Percentiles rank a stretch among this genome's conserved stretches.
Evolutionary conservation across 768 basidiomycete genomes (phyloP).

Genomic region (Dictyophora rubrovolvata): DNA sequence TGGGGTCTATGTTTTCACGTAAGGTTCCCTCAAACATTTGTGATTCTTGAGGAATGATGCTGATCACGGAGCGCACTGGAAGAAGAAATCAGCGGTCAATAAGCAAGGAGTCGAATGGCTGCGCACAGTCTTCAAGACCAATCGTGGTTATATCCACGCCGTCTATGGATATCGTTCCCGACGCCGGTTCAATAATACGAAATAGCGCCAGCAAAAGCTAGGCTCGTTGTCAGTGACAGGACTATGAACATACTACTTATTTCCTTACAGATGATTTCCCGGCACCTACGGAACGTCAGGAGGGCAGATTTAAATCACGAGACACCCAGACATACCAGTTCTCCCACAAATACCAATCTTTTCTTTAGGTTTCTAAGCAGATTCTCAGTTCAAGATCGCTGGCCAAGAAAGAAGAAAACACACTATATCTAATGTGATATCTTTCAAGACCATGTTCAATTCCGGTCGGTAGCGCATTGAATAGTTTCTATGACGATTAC

Average conservation of each 20-base stretch:
- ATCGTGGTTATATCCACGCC: conserved; percentile 72
- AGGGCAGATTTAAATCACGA: conserved; percentile 14
- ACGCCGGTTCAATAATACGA: conserved; percentile 62
- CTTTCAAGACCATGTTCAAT: conserved; percentile 69
- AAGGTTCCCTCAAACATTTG: conserved; percentile 60
- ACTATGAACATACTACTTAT: conserved; percentile 2
- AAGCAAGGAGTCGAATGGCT: neutral
- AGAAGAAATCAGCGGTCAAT: neutral
- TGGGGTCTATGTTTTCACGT: conserved; percentile 85
- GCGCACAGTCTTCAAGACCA: conserved; percentile 61
- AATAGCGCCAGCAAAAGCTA: conserved; percentile 63
- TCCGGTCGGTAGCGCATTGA: conserved; percentile 73
- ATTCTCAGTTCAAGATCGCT: conserved; percentile 9
- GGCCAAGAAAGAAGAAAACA: conserved; percentile 12
- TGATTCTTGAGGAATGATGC: conserved; percentile 72
- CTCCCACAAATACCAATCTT: conserved; percentile 86
- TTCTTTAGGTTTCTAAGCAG: conserved; percentile 56
- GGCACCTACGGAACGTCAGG: conserved; percentile 27
- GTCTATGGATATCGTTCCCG: conserved; percentile 63
- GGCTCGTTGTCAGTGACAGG: neutral
- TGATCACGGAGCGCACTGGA: conserved; percentile 64
- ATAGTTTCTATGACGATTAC: conserved; percentile 38
- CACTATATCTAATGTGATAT: conserved; percentile 63
- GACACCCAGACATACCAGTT: conserved; percentile 44
- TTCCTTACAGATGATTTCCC: conserved; percentile 61